A percentile compares a stretch with the other conserved stretches of the same genome.
Conservation (phyloP, 202 grass and related monocot species). For the Alloteropsis angusta region DNA sequence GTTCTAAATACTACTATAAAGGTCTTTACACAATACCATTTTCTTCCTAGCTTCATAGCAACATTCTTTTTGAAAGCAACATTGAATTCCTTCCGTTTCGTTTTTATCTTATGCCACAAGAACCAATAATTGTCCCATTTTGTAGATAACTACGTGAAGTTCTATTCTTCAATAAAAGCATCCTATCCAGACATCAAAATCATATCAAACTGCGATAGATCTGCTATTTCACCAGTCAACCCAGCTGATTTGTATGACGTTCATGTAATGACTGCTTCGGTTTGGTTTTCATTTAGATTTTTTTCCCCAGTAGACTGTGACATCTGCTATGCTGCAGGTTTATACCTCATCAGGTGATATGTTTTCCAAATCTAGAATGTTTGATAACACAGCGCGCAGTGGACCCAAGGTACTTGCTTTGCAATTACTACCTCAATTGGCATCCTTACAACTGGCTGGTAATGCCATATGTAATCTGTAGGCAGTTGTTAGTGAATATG, state of each 20-base stretch:
- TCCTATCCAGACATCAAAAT: constrained; percentile 81
- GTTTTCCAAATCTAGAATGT: constrained; percentile 74
- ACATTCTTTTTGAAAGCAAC: not conserved
- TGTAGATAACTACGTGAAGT: constrained; percentile 71
- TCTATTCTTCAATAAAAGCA: constrained; percentile 72
- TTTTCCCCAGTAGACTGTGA: constrained; percentile 12
- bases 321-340: constrained; percentile 45
- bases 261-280: constrained; percentile 58
- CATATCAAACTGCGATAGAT: constrained; percentile 77
- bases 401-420: constrained; percentile 56
- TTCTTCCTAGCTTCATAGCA: constrained; percentile 14
- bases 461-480: constrained; percentile 1
- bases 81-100: not conserved
- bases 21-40: constrained; percentile 29
- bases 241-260: constrained; percentile 89
- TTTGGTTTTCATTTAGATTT: not conserved
- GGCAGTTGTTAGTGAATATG: constrained; percentile 88
- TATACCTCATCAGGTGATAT: constrained; percentile 84
- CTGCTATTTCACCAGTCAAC: constrained; percentile 40
- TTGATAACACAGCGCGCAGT: constrained; percentile 48
- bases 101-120: constrained; percentile 5
- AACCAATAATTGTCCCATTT: not conserved
- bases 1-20: constrained; percentile 65
- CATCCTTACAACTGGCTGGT: constrained; percentile 11
- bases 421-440: not conserved